Base-by-base conservation (phyloP, 768 basidiomycete species). In the Pholiota microspora region DNA sequence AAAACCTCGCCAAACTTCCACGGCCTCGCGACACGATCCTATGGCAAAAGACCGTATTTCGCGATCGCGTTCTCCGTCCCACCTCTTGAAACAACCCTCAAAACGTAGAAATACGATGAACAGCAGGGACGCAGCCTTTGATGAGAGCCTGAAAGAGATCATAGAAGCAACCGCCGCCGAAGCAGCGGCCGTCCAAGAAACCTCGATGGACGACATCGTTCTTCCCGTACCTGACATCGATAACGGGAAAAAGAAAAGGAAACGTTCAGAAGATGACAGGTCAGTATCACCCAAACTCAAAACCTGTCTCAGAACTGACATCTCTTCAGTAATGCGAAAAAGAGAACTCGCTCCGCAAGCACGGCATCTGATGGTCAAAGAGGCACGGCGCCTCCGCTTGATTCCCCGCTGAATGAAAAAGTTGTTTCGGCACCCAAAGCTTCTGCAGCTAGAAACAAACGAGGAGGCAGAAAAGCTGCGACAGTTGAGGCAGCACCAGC, bases 71-170 rank as follows among this genome's bases (percentile, higher is more conserved):
- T 91, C 87, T 23, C 91, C 88, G 2, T 75, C 75, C 7, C 73
- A 77, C 67, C 61, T 71, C 18, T 64, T 79, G 31, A 85, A 84
- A 58, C 83, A 84, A 62, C 78, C 82, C n/a, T 80, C 89, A 35
- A 96, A 94, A 73, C 84, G 92, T 49, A 80, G 97, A 56, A 94
- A 92, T 63, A 99, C 97, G 48, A 96, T 99, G 94, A 98, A 98
- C 69, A 95, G 92, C 64, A 78, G 96, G 54, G 96, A 97, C 69
- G 92, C 95, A 13, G 88, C 86, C 10, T 95, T 94, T 67, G 95
- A 96, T 67, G 90, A 94, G 65, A 92, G 86, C 65, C 68, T 90
- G 53, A 86, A 88, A 67, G 87, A 88, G 63, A 73, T 89, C 50
- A 84, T 91, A 48, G 85, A 88, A 62, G 83, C 82, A 34, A 86